Base-by-base conservation (phyloP, 2,329 filamentous ascomycete species). In the Ophiocordyceps camponoti-leonardi region DNA sequence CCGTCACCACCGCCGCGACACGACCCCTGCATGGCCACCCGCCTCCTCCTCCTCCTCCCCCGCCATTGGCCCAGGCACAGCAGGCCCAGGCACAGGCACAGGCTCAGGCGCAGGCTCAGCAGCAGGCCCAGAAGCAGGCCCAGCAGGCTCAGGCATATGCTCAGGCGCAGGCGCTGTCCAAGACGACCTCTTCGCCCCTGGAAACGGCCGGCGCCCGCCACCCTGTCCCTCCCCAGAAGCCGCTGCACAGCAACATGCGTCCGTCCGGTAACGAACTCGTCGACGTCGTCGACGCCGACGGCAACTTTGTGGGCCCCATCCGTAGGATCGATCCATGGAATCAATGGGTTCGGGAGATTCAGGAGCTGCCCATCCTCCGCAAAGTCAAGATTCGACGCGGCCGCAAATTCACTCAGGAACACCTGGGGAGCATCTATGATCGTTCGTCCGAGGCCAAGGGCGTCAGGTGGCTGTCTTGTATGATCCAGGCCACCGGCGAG, bases 401-500 rank as follows among this genome's bases (percentile, higher is more conserved):
- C 13, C 56, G 66, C 18, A 64, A 61, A n/a, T 67, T 71, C 46
- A 63, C 59, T 12, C 50, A 57, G 3, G 54, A 61, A 3, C 59
- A 64, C 7, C 57, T 70, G 10, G 56, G 61, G 3, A 58, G 53
- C 26, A 65, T 71, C 33, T 66, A 67, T 45, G 62, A 65, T 13
- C 59, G 63, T 7, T 57, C n/a, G n/a, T n/a, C 55, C n/a, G 64
- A 68, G 42, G 54, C 53, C 2, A 67, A 68, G 50, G 62, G 60
- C 1, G 59, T 65, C 43, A 69, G 67, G 49, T 72, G 67, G 67
- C 50, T 70, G 8, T 64, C 65, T 13, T 67, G 65, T 47, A 68
- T 70, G 61, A 69, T 72, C 30, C 69, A 73, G 48, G 70, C 70
- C 2, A 69, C 62, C 0, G 69, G 70, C 1, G 57, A 63, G 13